Evolutionary conservation across 208 protist species (phyloP).

Genomic region (Trypanosoma vivax): DNA sequence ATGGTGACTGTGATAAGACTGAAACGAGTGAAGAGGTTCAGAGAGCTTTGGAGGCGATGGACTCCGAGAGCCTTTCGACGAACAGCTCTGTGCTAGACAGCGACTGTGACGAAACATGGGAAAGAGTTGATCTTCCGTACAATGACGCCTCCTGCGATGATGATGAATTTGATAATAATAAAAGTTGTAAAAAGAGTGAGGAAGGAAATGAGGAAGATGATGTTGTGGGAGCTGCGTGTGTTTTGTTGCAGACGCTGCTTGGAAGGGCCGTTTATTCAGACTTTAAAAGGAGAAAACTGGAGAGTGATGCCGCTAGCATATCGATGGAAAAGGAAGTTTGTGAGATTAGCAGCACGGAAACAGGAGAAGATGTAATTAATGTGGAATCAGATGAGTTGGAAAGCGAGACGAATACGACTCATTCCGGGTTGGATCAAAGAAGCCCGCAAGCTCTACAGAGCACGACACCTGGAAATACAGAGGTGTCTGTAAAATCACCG

Average conservation of each 20-base stretch:
- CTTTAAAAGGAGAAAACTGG: background rate
- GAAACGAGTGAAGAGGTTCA: constrained; percentile 5
- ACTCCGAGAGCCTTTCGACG: constrained; percentile 45
- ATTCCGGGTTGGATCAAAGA: too few species aligned
- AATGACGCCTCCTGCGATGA: background rate
- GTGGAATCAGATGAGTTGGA: too few species aligned
- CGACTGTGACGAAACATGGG: constrained; percentile 17
- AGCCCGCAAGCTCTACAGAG: too few species aligned
- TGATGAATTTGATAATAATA: background rate
- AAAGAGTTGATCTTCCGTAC: background rate
- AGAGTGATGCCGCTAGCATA: background rate
- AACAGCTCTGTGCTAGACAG: constrained; percentile 28
- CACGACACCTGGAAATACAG: too few species aligned
- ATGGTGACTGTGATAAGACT: constrained; percentile 20
- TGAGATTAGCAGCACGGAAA: background rate
- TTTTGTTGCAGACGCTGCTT: constrained; percentile 7
- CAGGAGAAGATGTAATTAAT: background rate
- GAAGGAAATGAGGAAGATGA: constrained; percentile 9
- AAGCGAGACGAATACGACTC: too few species aligned
- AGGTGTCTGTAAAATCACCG: too few species aligned
- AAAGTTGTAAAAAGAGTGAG: constrained; percentile 2
- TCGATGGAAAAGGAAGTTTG: background rate
- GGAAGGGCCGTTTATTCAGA: constrained; percentile 4
- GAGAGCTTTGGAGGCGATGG: constrained; percentile 21
- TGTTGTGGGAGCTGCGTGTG: background rate